phyloP scores from a whole-genome alignment of 2,329 filamentous ascomycete genomes.

The Pseudocercospora vitis region DNA sequence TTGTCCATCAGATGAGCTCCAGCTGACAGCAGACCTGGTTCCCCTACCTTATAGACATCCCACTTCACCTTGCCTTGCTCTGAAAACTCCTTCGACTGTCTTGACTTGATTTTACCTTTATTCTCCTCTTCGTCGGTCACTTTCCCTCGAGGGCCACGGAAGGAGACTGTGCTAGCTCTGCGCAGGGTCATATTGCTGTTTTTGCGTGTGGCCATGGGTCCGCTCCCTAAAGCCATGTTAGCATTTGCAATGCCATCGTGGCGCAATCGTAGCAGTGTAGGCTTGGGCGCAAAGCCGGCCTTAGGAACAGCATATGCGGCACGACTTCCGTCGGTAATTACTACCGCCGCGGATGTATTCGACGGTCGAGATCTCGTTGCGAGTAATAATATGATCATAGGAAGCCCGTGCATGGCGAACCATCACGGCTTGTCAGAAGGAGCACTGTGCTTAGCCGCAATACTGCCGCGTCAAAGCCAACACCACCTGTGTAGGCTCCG shows the following conservation, averaged over 20 bases:
- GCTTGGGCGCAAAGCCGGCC: no score
- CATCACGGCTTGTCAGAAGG: conserved; percentile 8
- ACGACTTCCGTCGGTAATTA: not conserved
- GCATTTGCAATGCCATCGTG: not conserved
- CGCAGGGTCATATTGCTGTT: conserved; percentile 76
- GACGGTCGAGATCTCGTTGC: not conserved
- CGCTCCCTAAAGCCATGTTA: conserved; percentile 24
- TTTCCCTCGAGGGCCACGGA: conserved; percentile 81
- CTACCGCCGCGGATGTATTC: not conserved
- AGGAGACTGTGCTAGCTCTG: conserved; percentile 87
- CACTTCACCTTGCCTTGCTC: conserved; percentile 99
- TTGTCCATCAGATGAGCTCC: not conserved
- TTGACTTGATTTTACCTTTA: conserved; percentile 62
- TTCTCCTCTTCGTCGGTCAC: conserved; percentile 76
- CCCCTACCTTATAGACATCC: conserved; percentile 71
- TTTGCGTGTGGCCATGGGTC: conserved; percentile 55
- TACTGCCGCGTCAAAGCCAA: not conserved
- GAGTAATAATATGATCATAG: not conserved
- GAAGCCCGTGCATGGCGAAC: not conserved
- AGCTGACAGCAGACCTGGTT: no score
- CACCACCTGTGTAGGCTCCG: conserved; percentile 7
- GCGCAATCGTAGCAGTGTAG: not conserved
- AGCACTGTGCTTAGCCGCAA: not conserved
- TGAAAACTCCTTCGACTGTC: conserved; percentile 80
- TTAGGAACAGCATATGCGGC: no score